These are phyloP conservation scores for Xylaria intraflava DNA, from an alignment of 495 filamentous ascomycete genomes.

Conservation along the genomic window DNA sequence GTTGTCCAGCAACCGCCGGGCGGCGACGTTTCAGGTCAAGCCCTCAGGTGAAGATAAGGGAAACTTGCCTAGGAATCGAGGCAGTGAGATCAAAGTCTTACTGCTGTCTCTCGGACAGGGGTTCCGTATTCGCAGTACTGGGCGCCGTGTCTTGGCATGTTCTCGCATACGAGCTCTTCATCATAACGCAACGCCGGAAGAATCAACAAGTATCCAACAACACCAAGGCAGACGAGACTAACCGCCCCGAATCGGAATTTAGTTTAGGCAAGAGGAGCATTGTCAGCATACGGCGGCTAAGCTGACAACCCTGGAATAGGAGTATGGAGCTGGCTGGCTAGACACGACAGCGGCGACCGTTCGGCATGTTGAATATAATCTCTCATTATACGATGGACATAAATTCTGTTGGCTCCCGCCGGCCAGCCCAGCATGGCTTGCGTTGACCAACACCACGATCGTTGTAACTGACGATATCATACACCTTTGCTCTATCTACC, in stretches of 20 bases:
- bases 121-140: neutral
- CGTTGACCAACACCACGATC: slow-evolving; percentile 6
- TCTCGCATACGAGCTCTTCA: too few relatives aligned
- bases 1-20: too few relatives aligned
- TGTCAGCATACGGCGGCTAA: slow-evolving; percentile 7
- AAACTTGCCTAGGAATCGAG: neutral
- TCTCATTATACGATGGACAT: neutral
- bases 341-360: neutral
- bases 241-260: neutral
- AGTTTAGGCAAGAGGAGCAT: neutral
- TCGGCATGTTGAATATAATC: neutral
- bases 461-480: neutral
- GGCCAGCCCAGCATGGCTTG: slow-evolving; percentile 8
- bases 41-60: neutral
- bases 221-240: neutral
- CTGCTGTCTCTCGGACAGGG: neutral
- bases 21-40: neutral
- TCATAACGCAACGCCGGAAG: neutral
- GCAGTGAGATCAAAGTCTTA: too few relatives aligned
- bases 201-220: neutral
- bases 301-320: neutral
- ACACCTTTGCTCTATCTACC: neutral
- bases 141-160: too few relatives aligned
- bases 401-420: slow-evolving; percentile 2
- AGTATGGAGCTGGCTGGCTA: neutral